phyloP scores from a whole-genome alignment of 2,329 filamentous ascomycete species.

The Aspergillaceae sp. region DNA sequence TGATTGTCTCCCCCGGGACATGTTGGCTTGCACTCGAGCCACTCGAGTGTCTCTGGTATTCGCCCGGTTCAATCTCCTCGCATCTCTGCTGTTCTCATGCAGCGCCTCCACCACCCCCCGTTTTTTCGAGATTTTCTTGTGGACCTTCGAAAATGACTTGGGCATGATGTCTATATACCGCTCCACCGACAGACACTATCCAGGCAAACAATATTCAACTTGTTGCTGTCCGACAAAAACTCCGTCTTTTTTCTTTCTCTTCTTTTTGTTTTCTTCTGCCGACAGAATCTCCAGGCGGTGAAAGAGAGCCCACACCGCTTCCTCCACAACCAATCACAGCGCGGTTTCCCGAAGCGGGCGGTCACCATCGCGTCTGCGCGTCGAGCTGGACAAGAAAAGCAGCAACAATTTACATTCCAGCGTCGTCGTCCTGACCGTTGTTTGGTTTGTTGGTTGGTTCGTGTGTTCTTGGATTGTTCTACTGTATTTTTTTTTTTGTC shows the following conservation, averaged over 20 bases:
- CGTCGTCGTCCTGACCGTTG: constrained; percentile 10
- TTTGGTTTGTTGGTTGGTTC: constrained; percentile 1
- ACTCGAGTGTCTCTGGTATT: constrained; percentile 74
- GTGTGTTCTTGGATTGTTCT: not conserved
- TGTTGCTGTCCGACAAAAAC: not conserved
- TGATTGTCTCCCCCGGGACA: constrained; percentile 65
- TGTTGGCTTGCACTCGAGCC: constrained; percentile 58
- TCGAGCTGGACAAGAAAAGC: constrained; percentile 16
- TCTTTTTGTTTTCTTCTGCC: constrained; percentile 15
- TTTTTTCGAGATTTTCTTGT: constrained; percentile 87
- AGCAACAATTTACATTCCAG: constrained; percentile 20
- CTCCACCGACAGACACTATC: not conserved
- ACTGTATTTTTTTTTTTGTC: not conserved
- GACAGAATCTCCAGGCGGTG: constrained; percentile 29
- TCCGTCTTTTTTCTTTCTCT: constrained; percentile 1
- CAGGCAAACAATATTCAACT: not conserved
- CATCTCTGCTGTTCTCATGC: constrained; percentile 83
- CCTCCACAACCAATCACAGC: constrained; percentile 9
- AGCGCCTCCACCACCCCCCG: constrained; percentile 64
- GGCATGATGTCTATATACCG: constrained; percentile 50
- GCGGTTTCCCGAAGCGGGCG: constrained; percentile 4
- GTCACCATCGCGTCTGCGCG: constrained; percentile 24
- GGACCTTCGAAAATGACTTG: constrained; percentile 68
- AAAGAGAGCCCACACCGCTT: not conserved
- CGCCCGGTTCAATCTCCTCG: constrained; percentile 69